These are phyloP conservation scores for Brettanomyces sp. DNA, from an alignment of 805 yeast genomes.

Conservation along the genomic window DNA sequence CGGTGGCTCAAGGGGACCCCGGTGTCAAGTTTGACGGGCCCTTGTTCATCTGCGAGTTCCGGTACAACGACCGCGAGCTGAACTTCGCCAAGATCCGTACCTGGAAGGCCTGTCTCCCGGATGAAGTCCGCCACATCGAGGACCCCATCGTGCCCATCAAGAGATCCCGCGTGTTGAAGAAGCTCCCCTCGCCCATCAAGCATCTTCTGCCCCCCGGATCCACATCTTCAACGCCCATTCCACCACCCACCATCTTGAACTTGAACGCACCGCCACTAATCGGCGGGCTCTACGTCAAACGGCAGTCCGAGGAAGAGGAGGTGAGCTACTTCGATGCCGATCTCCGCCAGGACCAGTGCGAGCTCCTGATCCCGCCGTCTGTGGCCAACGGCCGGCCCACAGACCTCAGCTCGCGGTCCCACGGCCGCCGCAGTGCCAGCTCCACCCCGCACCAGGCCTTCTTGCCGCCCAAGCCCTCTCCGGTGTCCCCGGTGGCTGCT, in stretches of 20 bases:
- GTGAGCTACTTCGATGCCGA: slow-evolving; percentile 43
- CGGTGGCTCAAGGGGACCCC: slow-evolving; percentile 89
- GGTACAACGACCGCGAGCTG: slow-evolving; percentile 86
- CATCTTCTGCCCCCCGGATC: slow-evolving; percentile 71
- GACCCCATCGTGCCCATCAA: slow-evolving; percentile 71
- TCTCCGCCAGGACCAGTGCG: slow-evolving; percentile 17
- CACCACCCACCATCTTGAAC: slow-evolving; percentile 74
- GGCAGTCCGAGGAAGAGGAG: slow-evolving; percentile 71
- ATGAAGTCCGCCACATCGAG: slow-evolving; percentile 80
- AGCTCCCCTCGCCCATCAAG: slow-evolving; percentile 78
- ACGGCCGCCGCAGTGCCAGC: not conserved
- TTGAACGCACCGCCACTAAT: slow-evolving; percentile 88
- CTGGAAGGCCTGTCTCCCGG: slow-evolving; percentile 98
- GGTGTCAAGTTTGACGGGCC: slow-evolving; percentile 72
- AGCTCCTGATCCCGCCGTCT: slow-evolving; percentile 22
- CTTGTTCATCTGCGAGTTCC: slow-evolving; percentile 86
- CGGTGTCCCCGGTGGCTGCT: not conserved
- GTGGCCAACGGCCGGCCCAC: not conserved
- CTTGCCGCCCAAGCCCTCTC: not conserved
- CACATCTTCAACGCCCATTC: slow-evolving; percentile 60
- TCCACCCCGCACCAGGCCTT: not conserved
- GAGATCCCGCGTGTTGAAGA: slow-evolving; percentile 54
- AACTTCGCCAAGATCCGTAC: slow-evolving; percentile 91
- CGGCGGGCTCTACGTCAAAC: slow-evolving; percentile 81
- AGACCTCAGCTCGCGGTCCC: not conserved